These are phyloP conservation scores for Melanomma pulvis-pyrius DNA, from an alignment of 495 filamentous ascomycete species.

Conservation along the genomic window DNA sequence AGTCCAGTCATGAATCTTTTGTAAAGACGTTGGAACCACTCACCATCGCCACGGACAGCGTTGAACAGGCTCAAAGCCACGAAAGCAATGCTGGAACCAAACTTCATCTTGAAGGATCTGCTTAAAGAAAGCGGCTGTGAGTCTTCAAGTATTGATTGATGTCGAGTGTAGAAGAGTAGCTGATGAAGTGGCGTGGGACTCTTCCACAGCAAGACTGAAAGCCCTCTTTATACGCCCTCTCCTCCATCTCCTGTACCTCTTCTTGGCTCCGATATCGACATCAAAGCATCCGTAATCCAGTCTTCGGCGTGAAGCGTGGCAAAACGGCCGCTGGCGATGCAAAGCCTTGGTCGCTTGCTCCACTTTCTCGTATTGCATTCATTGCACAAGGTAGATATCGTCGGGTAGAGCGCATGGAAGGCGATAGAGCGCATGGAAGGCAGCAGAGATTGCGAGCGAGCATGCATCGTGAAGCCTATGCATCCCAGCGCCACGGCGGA, in stretches of 20 bases:
- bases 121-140: not conserved
- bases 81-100: constrained; percentile 25
- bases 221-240: constrained; percentile 16
- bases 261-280: not conserved
- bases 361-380: not conserved
- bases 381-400: not conserved
- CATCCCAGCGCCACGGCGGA: not conserved
- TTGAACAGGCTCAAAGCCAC: constrained; percentile 25
- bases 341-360: not conserved
- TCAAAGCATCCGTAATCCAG: constrained; percentile 7
- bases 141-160: not conserved
- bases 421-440: too few species aligned
- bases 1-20: not conserved
- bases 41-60: constrained; percentile 25
- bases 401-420: not conserved
- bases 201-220: not conserved
- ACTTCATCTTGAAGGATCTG: constrained; percentile 26
- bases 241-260: not conserved
- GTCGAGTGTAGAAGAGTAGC: not conserved
- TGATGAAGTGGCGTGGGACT: not conserved
- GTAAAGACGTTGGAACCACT: not conserved
- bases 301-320: not conserved
- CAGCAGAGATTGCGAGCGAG: not conserved
- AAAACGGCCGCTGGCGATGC: not conserved
- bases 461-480: not conserved